A percentile compares a stretch with the other conserved stretches of the same genome.
phyloP scores from a whole-genome alignment of 2,329 filamentous ascomycete species.

The Ophiocordyceps robertsii region DNA sequence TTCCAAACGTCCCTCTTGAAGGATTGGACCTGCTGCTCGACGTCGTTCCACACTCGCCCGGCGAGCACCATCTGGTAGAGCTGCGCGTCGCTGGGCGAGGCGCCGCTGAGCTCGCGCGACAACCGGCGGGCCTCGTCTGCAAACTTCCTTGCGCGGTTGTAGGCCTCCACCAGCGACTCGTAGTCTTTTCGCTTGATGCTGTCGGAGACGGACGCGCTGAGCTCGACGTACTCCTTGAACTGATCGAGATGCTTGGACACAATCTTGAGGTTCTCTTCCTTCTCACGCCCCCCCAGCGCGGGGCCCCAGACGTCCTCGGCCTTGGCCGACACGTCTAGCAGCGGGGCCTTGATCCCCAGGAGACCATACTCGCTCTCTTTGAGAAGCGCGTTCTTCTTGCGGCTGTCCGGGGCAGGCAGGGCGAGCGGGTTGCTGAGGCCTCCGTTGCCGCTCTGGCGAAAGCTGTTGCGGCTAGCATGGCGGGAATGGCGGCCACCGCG shows the following conservation, averaged over 20 bases:
- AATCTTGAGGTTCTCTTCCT: constrained; percentile 73
- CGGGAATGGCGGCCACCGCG: constrained; percentile 44
- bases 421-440: constrained; percentile 23
- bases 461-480: constrained; percentile 53
- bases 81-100: constrained; percentile 59
- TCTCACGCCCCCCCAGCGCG: constrained; percentile 78
- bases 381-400: constrained; percentile 76
- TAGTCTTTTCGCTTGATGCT: constrained; percentile 87
- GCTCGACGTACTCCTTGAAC: constrained; percentile 70
- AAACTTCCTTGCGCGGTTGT: constrained; percentile 68
- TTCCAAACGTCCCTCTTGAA: constrained; percentile 91
- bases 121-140: constrained; percentile 65
- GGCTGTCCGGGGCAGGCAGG: constrained; percentile 35
- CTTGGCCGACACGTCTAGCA: constrained; percentile 83
- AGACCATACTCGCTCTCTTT: constrained; percentile 92
- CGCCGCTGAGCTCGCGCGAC: constrained; percentile 39
- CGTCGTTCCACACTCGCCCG: constrained; percentile 89
- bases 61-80: constrained; percentile 79
- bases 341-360: constrained; percentile 71
- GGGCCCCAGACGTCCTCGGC: constrained; percentile 97
- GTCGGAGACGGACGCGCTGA: constrained; percentile 64
- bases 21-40: constrained; percentile 69
- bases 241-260: constrained; percentile 65
- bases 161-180: constrained; percentile 76
- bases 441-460: constrained; percentile 36